Evolutionary conservation across 176 grass and related monocot species (phyloP), one percentile per base, ranked within the genome.

Genomic region (Carex pumila): DNA sequence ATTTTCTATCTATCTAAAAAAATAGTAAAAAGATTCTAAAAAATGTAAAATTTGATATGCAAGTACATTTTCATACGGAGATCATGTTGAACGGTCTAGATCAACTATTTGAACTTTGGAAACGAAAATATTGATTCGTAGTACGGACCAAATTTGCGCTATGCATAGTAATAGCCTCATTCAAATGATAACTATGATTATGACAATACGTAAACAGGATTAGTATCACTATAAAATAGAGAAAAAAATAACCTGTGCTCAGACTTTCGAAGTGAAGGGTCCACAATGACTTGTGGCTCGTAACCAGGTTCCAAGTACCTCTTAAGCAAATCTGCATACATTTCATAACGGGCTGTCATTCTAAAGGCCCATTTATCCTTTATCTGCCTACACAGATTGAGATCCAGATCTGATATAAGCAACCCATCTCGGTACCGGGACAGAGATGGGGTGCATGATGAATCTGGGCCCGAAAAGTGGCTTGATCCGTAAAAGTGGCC

Each of bases 361-460:
- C 97, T 88, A 87, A 99, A 95, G 12, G 85, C 91, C 93, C 97
- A 99, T 81, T 99, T 99, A 82, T 99, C 97, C 85, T 96, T 99
- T 45, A 99, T 88, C 85, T 99, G 97, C 30, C 93, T 89, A 54
- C 97, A 95, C 57, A 99, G 67, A 87, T 99, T 99, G 76, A 99
- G 89, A 84, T 99, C 88, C 91, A 99, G 91, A 88, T 99, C 96
- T 25, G 93, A 88, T 79, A 95, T 86, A 86, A 95, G 86, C 84
- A 95, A 78, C 56, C 96, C 96, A 90, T 95, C 96, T 69, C 85
- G 83, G 37, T 90, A 88, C 86, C 90, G 92, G 31, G 96, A 99
- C 18, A 99, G 72, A 22, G 92, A 92, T n/a, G 93, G 91, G 22
- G 96, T 95, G 87, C 96, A 94, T 29, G 93, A 92, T 63, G 96